These are phyloP conservation scores for Suaeda aralocaspica DNA, from an alignment of 148 eudicot genomes.

Conservation along the genomic window DNA sequence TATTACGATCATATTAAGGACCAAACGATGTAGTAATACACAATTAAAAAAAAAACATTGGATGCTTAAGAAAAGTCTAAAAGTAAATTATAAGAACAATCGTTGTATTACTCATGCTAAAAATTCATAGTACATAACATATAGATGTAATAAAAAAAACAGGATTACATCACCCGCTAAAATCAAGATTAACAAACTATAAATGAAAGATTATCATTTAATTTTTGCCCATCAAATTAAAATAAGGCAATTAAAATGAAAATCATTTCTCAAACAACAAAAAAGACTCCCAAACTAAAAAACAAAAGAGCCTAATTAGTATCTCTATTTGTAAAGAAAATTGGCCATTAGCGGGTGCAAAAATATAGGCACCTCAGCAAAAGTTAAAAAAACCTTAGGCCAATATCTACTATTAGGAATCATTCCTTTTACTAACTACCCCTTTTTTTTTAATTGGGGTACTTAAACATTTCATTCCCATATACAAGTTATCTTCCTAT, in stretches of 20 bases:
- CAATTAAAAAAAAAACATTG: no score
- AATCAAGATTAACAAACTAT: neutral
- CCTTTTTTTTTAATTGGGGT: neutral
- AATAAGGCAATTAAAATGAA: conserved; percentile 18
- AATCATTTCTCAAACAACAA: conserved; percentile 14
- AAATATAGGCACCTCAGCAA: conserved; percentile 33
- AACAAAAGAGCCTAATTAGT: conserved; percentile 12
- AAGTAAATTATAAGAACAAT: no score
- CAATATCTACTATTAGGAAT: neutral
- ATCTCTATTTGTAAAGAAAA: conserved; percentile 6
- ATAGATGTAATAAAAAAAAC: neutral
- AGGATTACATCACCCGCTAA: conserved; percentile 4
- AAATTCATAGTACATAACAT: conserved; percentile 16
- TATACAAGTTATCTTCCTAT: conserved; percentile 12
- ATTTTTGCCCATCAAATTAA: conserved; percentile 26
- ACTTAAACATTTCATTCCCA: neutral
- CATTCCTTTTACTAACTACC: neutral
- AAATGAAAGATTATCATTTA: conserved; percentile 1
- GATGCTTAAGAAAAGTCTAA: no score
- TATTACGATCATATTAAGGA: no score
- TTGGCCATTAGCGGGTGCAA: conserved; percentile 34
- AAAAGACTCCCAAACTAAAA: neutral
- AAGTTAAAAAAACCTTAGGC: conserved; percentile 3
- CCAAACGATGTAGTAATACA: no score
- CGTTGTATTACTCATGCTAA: conserved; percentile 12